Base-by-base conservation (phyloP, 495 filamentous ascomycete species). In the Neurospora cerealis region DNA sequence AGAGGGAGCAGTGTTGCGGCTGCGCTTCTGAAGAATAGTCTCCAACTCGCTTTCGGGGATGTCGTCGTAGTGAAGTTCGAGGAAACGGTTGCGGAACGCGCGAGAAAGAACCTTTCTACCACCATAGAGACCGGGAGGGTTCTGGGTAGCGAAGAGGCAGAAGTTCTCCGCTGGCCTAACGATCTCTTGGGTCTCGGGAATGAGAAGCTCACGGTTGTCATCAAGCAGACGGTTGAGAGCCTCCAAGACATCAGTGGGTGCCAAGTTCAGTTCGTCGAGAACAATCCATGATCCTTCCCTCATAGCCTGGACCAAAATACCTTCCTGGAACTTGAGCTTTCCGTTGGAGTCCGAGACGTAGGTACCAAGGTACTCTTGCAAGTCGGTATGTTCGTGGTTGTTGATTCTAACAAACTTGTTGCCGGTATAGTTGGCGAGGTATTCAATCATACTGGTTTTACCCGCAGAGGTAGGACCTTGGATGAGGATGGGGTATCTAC, bases 361-460 rank as follows among this genome's bases (percentile, higher is more conserved):
- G 0, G 94, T 94, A 19, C 96, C 96, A 1, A 99, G 86, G 78
- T 99, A 99, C 79, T 99, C 96, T 80, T 99, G 96, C 38, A 99
- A 86, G 82, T 99, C 96, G 1, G 96, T 98, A 79, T 98, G 95
- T 77, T 99, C 96, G 80, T 99, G 96, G 77, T 99, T 99, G 84
- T 99, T 99, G 84, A 99, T 98, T 72, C 96, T 90, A 44, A 99
- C 93, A 76, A 98, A 98, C 78, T 93, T 95, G 78, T 99, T 97
- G 3, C 96, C 96, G 36, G 93, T 97, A 69, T 93, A 91, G 79
- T 96, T 96, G 6, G 96, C 96, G 38, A 99, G 87, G 79, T 97
- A 97, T 80, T 98, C 95, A 71, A 99, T 95, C 96, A 99, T 98
- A 79, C 95, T 97, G 0, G 96, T 99, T 82, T 99, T 99, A 72